Evolutionary conservation across 768 basidiomycete species (phyloP).

Genomic region (Gloeophyllum trabeum): DNA sequence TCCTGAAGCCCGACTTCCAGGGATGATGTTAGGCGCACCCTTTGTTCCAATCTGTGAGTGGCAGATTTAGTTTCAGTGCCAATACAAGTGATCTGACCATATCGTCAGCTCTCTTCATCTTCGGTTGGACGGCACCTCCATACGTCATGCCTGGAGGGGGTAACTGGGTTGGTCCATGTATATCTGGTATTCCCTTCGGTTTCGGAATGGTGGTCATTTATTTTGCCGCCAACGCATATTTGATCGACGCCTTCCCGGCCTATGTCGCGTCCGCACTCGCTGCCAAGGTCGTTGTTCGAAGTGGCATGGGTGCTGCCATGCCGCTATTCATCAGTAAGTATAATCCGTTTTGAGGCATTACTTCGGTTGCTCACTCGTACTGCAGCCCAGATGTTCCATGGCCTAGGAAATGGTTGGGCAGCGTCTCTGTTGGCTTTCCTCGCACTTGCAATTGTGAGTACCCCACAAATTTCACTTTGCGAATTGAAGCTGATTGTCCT

Average conservation of each 20-base stretch:
- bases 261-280: slow-evolving; percentile 28
- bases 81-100: background rate
- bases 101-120: slow-evolving; percentile 25
- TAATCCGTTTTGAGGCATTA: background rate
- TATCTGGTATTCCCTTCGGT: slow-evolving; percentile 25
- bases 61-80: background rate
- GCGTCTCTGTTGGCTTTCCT: slow-evolving; percentile 24
- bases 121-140: slow-evolving; percentile 30
- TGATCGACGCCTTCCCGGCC: slow-evolving; percentile 27
- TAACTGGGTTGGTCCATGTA: slow-evolving; percentile 24
- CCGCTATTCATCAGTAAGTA: slow-evolving; percentile 19
- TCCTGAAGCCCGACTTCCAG: slow-evolving; percentile 28
- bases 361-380: background rate
- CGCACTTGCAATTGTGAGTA: slow-evolving; percentile 20
- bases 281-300: slow-evolving; percentile 25
- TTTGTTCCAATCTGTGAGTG: slow-evolving; percentile 19
- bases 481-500: background rate
- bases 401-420: slow-evolving; percentile 27
- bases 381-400: slow-evolving; percentile 25
- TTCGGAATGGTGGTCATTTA: slow-evolving; percentile 26
- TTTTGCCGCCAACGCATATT: slow-evolving; percentile 27
- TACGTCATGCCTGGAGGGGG: slow-evolving; percentile 21
- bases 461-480: slow-evolving; percentile 1
- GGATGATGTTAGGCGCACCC: slow-evolving; percentile 25
- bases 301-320: slow-evolving; percentile 24